A percentile compares a stretch with the other conserved stretches of the same genome.
Evolutionary conservation across 2,329 filamentous ascomycete genomes (phyloP).

Genomic region (Aspergillus sp.): DNA sequence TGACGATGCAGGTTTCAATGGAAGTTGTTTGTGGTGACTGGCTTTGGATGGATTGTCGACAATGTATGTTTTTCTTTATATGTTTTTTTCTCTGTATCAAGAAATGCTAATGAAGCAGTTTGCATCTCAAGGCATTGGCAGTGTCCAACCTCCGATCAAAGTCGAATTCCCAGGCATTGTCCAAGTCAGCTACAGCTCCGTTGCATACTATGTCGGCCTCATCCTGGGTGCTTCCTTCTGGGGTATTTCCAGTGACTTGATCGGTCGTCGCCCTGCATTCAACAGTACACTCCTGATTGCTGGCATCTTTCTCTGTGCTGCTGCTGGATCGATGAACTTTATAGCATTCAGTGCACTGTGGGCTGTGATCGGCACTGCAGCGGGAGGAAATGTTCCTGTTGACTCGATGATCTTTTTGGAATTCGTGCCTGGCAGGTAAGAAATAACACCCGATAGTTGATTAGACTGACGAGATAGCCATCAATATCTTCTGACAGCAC

Average conservation of each 20-base stretch:
- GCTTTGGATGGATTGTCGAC: slow-evolving; percentile 66
- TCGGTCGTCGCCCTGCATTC: slow-evolving; percentile 43
- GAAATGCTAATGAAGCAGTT: slow-evolving; percentile 6
- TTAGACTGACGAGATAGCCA: slow-evolving; percentile 9
- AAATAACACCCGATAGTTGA: neutral
- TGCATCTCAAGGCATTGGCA: slow-evolving; percentile 25
- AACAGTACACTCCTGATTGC: slow-evolving; percentile 43
- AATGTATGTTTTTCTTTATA: slow-evolving; percentile 36
- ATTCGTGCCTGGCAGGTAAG: slow-evolving; percentile 20
- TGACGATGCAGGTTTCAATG: slow-evolving; percentile 39
- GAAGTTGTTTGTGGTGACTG: slow-evolving; percentile 62
- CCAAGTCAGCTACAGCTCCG: slow-evolving; percentile 27
- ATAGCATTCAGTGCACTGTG: slow-evolving; percentile 23
- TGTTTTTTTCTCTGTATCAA: too few relatives aligned
- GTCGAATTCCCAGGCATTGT: slow-evolving; percentile 20
- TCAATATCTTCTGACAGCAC: slow-evolving; percentile 26
- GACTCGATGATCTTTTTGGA: slow-evolving; percentile 27
- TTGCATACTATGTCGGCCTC: slow-evolving; percentile 36
- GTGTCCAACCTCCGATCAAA: slow-evolving; percentile 22
- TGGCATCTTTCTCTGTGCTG: slow-evolving; percentile 25
- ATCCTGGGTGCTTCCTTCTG: slow-evolving; percentile 45
- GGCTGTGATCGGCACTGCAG: slow-evolving; percentile 23
- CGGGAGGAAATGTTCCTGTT: slow-evolving; percentile 22
- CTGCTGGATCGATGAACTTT: slow-evolving; percentile 21
- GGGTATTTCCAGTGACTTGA: slow-evolving; percentile 38